Base-by-base conservation (phyloP, 1,284 basidiomycete genomes). In the Sphaerobolus stellatus region DNA sequence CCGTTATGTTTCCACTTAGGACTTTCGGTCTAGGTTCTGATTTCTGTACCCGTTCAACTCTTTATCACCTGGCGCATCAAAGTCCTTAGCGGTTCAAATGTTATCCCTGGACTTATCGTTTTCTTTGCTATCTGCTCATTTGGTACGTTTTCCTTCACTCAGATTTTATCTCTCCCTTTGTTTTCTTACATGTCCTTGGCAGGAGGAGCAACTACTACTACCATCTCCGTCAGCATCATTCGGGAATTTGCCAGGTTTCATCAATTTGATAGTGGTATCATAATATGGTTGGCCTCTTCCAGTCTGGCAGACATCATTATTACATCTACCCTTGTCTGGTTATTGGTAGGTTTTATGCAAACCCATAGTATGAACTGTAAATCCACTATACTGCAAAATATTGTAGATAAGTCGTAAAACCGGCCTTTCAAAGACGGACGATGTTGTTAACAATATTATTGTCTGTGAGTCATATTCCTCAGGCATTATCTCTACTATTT, bases 41-140 rank as follows among this genome's bases (percentile, higher is more conserved):
- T 79, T 25, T 80, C 80, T 4, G 75, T 74, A 0, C 77, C 79
- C 0, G 78, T 80, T 1, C 80, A 82, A 59, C 50, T 78, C 6
- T 82, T 81, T 65, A 77, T 80, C 31, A 78, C 78, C 0, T 81
- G 77, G 76, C 69, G 79, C 33, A 76, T 81, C 41, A 67, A 61
- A 49, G 60, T 72, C 28, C 67, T 82, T 51, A 79, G 71, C 4
- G 74, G 71, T 53, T 75, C 71, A 0, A 67, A 56, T 11, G 62
- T 72, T 57, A 59, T 79, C 5, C 66, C 76, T 1, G 47, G 56
- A 3, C 22, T 78, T 45, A 71, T 80, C 18, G 46, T 59, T 20
- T 48, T 72, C 5, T 64, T 81, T 6, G 65, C 75, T 1, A 4
- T 77, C 0, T 60, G 69, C 8, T 74, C 77, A 5, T 59, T 75